phyloP scores from a whole-genome alignment of 2,329 filamentous ascomycete genomes.

The Cadophora gregata region DNA sequence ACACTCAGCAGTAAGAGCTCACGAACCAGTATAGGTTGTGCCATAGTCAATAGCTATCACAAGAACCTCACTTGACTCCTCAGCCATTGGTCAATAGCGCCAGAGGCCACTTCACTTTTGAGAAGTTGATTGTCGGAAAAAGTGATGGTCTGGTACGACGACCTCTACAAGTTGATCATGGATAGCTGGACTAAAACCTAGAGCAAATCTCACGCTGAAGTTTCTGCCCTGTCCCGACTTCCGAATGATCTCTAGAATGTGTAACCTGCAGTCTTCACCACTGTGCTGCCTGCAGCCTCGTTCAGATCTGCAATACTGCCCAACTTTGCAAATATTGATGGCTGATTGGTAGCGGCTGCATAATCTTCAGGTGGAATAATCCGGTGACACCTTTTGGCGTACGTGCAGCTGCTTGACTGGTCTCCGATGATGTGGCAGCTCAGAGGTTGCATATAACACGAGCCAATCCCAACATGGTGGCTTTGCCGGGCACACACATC shows the following conservation, averaged over 20 bases:
- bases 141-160: not conserved
- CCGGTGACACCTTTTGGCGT: not conserved
- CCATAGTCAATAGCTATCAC: slow-evolving; percentile 11
- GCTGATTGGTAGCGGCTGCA: not conserved
- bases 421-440: not conserved
- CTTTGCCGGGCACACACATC: not conserved
- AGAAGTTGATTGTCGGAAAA: not conserved
- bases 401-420: not conserved
- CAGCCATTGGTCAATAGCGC: not conserved
- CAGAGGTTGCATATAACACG: not conserved
- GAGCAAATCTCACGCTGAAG: not conserved
- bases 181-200: not conserved
- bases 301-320: not conserved
- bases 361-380: not conserved
- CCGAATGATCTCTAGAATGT: not conserved
- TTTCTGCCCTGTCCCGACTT: not conserved
- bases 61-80: not conserved
- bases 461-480: not conserved
- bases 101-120: too few species aligned
- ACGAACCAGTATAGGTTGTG: slow-evolving; percentile 3
- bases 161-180: not conserved
- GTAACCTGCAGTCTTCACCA: not conserved
- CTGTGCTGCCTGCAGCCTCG: not conserved
- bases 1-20: not conserved
- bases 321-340: not conserved